phyloP scores from a whole-genome alignment of 805 yeast genomes.

The Nakazawaea laoshanensis region DNA sequence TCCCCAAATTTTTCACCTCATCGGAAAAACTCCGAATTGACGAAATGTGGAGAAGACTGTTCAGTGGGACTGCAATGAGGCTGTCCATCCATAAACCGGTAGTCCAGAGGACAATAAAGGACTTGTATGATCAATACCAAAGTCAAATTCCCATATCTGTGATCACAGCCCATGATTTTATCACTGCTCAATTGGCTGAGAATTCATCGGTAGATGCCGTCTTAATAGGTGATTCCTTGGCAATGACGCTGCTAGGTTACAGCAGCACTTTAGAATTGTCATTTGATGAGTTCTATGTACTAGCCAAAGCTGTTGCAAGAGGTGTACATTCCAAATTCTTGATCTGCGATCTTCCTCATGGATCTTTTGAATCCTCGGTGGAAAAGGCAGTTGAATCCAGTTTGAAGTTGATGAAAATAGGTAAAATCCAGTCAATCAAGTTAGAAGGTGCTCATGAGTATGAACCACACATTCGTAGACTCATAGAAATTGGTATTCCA shows the following conservation, averaged over 20 bases:
- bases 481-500: slow-evolving; percentile 71
- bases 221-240: slow-evolving; percentile 85
- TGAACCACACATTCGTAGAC: slow-evolving; percentile 42
- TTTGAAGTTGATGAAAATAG: slow-evolving; percentile 42
- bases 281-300: slow-evolving; percentile 73
- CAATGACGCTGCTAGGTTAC: slow-evolving; percentile 87
- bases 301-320: slow-evolving; percentile 67
- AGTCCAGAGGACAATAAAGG: slow-evolving; percentile 17
- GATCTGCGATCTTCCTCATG: slow-evolving; percentile 86
- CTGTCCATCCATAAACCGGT: slow-evolving; percentile 6
- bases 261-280: slow-evolving; percentile 66
- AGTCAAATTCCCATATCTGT: slow-evolving; percentile 18
- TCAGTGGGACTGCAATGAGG: not conserved
- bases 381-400: slow-evolving; percentile 58
- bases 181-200: slow-evolving; percentile 62
- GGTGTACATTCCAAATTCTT: slow-evolving; percentile 60
- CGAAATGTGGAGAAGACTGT: not conserved
- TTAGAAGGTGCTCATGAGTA: slow-evolving; percentile 72
- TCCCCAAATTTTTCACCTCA: not conserved
- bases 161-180: slow-evolving; percentile 84
- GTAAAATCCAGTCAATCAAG: slow-evolving; percentile 67
- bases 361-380: slow-evolving; percentile 62
- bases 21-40: no score
- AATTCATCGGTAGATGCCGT: slow-evolving; percentile 63
- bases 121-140: slow-evolving; percentile 15